Evolutionary conservation across 352 stramenopile genomes (phyloP), one percentile per base, ranked within the genome.

Genomic region (Phytophthora rubi): DNA sequence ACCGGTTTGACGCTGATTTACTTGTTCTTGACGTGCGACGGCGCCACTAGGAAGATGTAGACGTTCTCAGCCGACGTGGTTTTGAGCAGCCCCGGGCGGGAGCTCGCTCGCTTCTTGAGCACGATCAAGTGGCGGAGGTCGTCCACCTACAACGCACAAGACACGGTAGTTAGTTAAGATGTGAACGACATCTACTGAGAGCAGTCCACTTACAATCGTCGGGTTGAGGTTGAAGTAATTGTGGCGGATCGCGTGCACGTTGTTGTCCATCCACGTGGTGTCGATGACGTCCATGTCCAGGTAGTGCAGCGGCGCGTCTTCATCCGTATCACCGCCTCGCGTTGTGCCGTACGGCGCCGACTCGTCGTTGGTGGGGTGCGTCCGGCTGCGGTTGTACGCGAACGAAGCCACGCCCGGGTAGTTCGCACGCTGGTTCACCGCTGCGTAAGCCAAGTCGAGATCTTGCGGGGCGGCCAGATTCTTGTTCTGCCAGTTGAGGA

Each of bases 191-290:
- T 1, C 7, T 13, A 7, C 13, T 48, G 42, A 23, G 42, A 21
- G 15, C 16, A 81, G 44, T 1, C 18, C 1, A 79, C 77, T 44
- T 77, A 95, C 77, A 32, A 96, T 79, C 2, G 87, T 94, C 39
- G 85, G 75, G 62, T 97, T 97, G 26, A 97, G 61, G 57, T 90
- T 95, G 68, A 93, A 97, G 67, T 91, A 95, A 62, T 89, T 93
- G 78, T 97, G 89, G 3, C 89, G 81, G 47, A 95, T 83, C 28
- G 77, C 75, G 65, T 93, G 85, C 47, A 97, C 85, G 56, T 97
- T 97, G 47, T 89, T 90, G 63, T 96, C 88, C 58, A 96, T 89
- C 72, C 84, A 92, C 9, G 91, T 95, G 26, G 86, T 97, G 67
- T 97, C 89, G 60, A 97, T 92, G 15, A 94, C 88, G 72, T 97